Conservation (phyloP, 1,284 basidiomycete genomes). For the Volvariella volvacea region DNA sequence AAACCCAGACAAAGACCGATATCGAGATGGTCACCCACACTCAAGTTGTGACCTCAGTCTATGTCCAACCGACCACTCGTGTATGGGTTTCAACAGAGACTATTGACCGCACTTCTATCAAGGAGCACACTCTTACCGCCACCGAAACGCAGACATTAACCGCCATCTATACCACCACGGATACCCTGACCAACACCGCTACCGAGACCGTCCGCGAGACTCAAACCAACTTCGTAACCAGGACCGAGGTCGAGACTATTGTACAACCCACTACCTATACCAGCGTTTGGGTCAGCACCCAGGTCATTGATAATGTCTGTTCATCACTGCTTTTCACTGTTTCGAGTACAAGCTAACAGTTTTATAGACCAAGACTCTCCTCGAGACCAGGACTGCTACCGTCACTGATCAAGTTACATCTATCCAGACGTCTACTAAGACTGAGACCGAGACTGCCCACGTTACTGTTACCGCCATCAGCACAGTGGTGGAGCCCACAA, state of each 20-base stretch:
- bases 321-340: not conserved
- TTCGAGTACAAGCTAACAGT: slow-evolving; percentile 4
- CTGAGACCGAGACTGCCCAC: slow-evolving; percentile 34
- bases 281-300: slow-evolving; percentile 45
- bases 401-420: slow-evolving; percentile 36
- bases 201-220: slow-evolving; percentile 35
- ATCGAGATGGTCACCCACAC: slow-evolving; percentile 32
- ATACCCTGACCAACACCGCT: slow-evolving; percentile 40
- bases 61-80: slow-evolving; percentile 53
- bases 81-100: slow-evolving; percentile 60
- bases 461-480: slow-evolving; percentile 38
- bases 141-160: slow-evolving; percentile 51
- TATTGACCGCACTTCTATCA: slow-evolving; percentile 48
- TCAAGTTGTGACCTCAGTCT: slow-evolving; percentile 45
- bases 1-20: slow-evolving; percentile 29
- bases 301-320: slow-evolving; percentile 39
- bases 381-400: slow-evolving; percentile 41
- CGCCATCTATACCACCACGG: slow-evolving; percentile 47
- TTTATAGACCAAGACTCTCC: slow-evolving; percentile 42
- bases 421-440: slow-evolving; percentile 34
- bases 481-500: slow-evolving; percentile 39
- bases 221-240: slow-evolving; percentile 37
- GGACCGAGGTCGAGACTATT: slow-evolving; percentile 36
- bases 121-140: slow-evolving; percentile 54
- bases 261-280: slow-evolving; percentile 50